Conservation (phyloP, 108 stramenopile genomes). For the Nannochloropsis gaditana region DNA sequence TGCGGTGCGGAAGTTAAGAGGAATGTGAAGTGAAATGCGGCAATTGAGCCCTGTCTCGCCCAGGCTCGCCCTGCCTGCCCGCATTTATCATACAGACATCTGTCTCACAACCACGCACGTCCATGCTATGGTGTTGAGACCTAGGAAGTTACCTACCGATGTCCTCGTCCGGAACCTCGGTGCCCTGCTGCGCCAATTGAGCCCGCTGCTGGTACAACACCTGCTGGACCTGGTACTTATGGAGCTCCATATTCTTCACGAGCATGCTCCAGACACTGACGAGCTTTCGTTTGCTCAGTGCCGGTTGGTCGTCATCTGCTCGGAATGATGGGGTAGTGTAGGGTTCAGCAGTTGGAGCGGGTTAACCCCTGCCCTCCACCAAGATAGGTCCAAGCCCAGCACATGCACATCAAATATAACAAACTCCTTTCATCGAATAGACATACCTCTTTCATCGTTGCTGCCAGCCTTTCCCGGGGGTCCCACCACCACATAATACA, state of each 20-base stretch:
- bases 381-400: too few relatives aligned
- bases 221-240: conserved; percentile 20
- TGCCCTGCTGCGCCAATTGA: not conserved
- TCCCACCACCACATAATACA: not conserved
- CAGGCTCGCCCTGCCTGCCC: not conserved
- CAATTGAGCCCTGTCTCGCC: not conserved
- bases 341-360: not conserved
- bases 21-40: not conserved
- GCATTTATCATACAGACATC: too few relatives aligned
- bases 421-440: not conserved
- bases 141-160: not conserved
- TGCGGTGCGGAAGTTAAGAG: not conserved
- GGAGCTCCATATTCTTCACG: not conserved
- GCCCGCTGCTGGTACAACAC: conserved; percentile 17
- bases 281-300: conserved; percentile 17
- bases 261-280: conserved; percentile 5
- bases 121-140: too few relatives aligned
- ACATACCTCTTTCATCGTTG: not conserved
- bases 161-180: not conserved
- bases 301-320: not conserved
- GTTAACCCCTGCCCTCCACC: too few relatives aligned
- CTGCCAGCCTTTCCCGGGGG: not conserved
- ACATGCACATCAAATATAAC: not conserved
- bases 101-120: too few relatives aligned
- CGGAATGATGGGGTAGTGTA: not conserved